These are phyloP conservation scores for Eucalyptus marginata DNA, from an alignment of 345 rosid species.

Conservation along the genomic window DNA sequence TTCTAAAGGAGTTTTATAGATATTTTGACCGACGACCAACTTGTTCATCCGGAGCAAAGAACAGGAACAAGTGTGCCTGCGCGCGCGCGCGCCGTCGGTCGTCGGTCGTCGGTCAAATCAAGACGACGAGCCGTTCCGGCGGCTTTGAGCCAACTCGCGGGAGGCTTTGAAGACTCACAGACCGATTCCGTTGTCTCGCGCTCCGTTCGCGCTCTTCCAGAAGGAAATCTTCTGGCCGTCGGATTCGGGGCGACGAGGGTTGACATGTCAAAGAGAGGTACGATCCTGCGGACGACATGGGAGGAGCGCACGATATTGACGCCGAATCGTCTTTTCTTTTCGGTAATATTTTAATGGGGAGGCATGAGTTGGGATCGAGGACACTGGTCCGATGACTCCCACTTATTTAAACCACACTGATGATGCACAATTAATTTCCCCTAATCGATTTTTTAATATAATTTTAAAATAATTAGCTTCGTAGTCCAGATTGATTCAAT, in stretches of 20 bases:
- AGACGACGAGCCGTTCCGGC: neutral
- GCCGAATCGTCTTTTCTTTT: neutral
- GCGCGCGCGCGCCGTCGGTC: too few species aligned
- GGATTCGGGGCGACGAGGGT: neutral
- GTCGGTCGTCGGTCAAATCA: conserved; percentile 1
- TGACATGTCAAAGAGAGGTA: neutral
- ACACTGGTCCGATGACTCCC: neutral
- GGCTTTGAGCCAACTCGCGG: neutral
- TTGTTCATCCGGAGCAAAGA: neutral
- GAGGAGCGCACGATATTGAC: neutral
- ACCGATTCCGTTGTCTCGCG: neutral
- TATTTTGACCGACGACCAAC: too few species aligned
- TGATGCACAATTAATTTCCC: neutral
- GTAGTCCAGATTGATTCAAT: neutral
- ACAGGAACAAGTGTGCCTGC: neutral
- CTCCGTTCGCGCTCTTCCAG: neutral
- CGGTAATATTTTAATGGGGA: neutral
- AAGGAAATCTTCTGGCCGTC: neutral
- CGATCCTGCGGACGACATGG: neutral
- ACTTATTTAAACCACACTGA: neutral
- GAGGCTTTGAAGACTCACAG: neutral
- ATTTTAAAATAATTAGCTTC: neutral
- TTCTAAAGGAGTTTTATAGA: neutral
- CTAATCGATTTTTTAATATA: neutral
- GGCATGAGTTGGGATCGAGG: neutral